These are phyloP conservation scores for Hemerocallis citrina DNA, from an alignment of 106 monocot species.

Conservation along the genomic window DNA sequence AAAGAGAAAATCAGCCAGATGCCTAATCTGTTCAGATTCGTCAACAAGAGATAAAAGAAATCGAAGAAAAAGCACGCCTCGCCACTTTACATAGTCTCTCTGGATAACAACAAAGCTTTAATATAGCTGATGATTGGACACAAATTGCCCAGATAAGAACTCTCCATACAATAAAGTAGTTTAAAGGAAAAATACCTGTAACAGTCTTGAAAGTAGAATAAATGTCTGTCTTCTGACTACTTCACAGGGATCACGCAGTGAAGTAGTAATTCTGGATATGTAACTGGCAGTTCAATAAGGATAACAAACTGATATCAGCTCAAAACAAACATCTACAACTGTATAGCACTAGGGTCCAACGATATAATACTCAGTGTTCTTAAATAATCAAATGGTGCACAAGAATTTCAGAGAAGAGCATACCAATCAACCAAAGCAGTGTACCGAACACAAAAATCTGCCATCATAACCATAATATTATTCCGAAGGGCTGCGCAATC, in stretches of 20 bases:
- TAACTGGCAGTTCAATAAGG: constrained; percentile 58
- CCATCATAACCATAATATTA: constrained; percentile 84
- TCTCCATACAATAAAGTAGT: not conserved
- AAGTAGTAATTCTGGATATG: constrained; percentile 69
- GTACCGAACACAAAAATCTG: constrained; percentile 91
- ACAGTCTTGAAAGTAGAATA: constrained; percentile 78
- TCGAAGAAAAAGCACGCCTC: constrained; percentile 86
- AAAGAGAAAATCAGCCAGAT: constrained; percentile 84
- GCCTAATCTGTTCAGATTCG: constrained; percentile 85
- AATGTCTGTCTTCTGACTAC: constrained; percentile 91
- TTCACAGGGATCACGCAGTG: constrained; percentile 88
- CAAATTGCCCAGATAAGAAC: not conserved
- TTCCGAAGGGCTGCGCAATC: constrained; percentile 65
- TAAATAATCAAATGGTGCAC: not conserved
- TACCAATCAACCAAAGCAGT: constrained; percentile 98
- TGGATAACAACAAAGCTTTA: constrained; percentile 16
- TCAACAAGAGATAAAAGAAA: constrained; percentile 85
- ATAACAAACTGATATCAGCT: constrained; percentile 1
- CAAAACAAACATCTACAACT: not conserved
- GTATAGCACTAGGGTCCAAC: not conserved
- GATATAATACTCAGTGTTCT: not conserved
- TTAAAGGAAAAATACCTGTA: constrained; percentile 55
- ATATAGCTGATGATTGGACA: not conserved
- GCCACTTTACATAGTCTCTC: constrained; percentile 99
- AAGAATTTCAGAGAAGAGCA: not conserved